These are phyloP conservation scores for Hibiscus trionum DNA, from an alignment of 345 rosid genomes.

Conservation along the genomic window DNA sequence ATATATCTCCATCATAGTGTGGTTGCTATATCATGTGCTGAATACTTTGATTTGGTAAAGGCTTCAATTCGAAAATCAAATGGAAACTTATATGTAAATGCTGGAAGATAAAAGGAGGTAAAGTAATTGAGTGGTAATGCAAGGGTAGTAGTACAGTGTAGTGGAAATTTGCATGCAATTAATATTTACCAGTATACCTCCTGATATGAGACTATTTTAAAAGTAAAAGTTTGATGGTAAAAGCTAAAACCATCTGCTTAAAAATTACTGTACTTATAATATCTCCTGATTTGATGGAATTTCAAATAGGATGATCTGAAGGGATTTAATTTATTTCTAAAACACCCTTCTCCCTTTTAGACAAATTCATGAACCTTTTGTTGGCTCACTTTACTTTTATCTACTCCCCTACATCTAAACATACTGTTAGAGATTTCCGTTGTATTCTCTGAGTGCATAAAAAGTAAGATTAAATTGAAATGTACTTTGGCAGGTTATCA, in stretches of 20 bases:
- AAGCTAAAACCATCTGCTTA: neutral
- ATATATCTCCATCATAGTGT: neutral
- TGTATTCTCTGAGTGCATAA: neutral
- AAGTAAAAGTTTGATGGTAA: neutral
- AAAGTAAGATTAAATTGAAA: neutral
- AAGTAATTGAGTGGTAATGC: neutral
- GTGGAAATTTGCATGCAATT: neutral
- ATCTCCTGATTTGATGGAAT: neutral
- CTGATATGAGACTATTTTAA: neutral
- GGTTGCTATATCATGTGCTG: neutral
- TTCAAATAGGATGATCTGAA: neutral
- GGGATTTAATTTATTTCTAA: neutral
- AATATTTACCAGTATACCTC: neutral
- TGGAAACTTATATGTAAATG: neutral
- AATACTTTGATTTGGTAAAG: neutral
- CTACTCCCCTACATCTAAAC: neutral
- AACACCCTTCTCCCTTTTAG: neutral
- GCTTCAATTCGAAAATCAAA: neutral
- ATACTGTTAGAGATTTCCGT: neutral
- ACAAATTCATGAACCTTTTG: neutral
- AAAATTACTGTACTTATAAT: neutral
- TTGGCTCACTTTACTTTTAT: neutral
- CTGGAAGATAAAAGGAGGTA: neutral
- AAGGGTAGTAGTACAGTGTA: neutral
- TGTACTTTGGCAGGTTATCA: slow-evolving; percentile 6